Percentiles rank a stretch among this genome's conserved stretches.
Evolutionary conservation across 805 yeast species (phyloP).

Genomic region (Candida glaebosa): DNA sequence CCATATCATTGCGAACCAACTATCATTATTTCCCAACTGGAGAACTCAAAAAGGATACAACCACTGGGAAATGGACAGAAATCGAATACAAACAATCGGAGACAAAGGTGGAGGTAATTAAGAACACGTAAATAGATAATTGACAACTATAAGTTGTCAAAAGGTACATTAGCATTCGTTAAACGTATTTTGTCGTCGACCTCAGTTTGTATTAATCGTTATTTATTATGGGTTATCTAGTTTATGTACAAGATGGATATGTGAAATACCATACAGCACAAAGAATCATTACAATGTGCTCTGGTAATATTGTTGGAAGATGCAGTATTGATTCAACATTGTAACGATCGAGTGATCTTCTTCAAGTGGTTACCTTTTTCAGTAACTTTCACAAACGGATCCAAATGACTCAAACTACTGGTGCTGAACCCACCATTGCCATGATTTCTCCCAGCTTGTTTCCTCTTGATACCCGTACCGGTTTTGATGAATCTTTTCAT

Average conservation of each 20-base stretch:
- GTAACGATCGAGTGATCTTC: slow-evolving; percentile 45
- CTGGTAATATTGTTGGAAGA: no score
- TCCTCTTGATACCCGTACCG: slow-evolving; percentile 55
- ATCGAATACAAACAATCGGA: slow-evolving; percentile 38
- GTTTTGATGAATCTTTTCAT: slow-evolving; percentile 84
- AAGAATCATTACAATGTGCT: background rate
- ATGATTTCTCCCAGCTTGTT: slow-evolving; percentile 81
- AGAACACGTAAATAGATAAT: background rate
- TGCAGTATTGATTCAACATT: background rate
- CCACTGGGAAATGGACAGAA: slow-evolving; percentile 46
- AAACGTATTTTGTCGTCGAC: no score
- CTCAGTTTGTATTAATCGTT: no score
- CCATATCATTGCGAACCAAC: slow-evolving; percentile 80
- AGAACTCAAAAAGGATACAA: slow-evolving; percentile 49
- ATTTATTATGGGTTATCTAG: no score
- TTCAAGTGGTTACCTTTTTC: slow-evolving; percentile 53
- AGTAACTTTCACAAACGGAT: slow-evolving; percentile 55
- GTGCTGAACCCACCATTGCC: slow-evolving; percentile 89
- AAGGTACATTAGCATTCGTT: background rate
- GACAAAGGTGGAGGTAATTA: background rate
- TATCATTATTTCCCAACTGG: slow-evolving; percentile 84
- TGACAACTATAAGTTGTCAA: background rate
- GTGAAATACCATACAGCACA: no score
- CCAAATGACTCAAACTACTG: slow-evolving; percentile 54
- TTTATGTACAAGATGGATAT: no score